Evolutionary conservation across 2,329 filamentous ascomycete genomes (phyloP).

Genomic region (Colletotrichum tamarilloi): DNA sequence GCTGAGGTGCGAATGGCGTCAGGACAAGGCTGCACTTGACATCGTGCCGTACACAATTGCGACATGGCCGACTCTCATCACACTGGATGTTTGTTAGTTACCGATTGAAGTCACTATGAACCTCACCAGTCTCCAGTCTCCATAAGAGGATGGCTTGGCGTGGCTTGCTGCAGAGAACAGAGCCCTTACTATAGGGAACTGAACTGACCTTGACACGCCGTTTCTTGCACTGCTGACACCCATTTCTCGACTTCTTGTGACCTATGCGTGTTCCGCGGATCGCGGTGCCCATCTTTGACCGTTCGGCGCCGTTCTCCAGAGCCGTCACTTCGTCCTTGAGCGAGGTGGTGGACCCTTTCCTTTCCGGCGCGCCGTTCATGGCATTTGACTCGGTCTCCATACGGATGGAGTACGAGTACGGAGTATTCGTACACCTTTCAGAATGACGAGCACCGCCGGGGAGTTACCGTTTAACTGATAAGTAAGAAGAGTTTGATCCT

Average conservation of each 20-base stretch:
- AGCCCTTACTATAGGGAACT: background rate
- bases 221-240: slow-evolving; percentile 33
- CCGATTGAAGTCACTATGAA: too few relatives aligned
- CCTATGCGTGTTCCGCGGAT: slow-evolving; percentile 30
- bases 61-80: slow-evolving; percentile 29
- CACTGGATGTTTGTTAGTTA: slow-evolving; percentile 23
- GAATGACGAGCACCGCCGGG: background rate
- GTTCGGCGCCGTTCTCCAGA: slow-evolving; percentile 3
- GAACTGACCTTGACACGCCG: slow-evolving; percentile 32
- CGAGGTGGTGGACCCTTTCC: slow-evolving; percentile 8
- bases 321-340: slow-evolving; percentile 24
- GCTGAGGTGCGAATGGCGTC: slow-evolving; percentile 11
- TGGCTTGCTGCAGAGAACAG: background rate
- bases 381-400: background rate
- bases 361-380: slow-evolving; percentile 23
- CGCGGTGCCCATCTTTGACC: background rate
- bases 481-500: background rate
- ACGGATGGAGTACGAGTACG: too few relatives aligned
- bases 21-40: slow-evolving; percentile 30
- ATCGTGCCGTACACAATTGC: slow-evolving; percentile 32
- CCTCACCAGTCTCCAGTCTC: too few relatives aligned
- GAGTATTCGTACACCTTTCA: background rate
- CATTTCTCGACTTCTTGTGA: slow-evolving; percentile 33
- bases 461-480: background rate
- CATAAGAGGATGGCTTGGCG: background rate